Conservation (phyloP, 805 yeast genomes). For the Wickerhamomyces mucosus region DNA sequence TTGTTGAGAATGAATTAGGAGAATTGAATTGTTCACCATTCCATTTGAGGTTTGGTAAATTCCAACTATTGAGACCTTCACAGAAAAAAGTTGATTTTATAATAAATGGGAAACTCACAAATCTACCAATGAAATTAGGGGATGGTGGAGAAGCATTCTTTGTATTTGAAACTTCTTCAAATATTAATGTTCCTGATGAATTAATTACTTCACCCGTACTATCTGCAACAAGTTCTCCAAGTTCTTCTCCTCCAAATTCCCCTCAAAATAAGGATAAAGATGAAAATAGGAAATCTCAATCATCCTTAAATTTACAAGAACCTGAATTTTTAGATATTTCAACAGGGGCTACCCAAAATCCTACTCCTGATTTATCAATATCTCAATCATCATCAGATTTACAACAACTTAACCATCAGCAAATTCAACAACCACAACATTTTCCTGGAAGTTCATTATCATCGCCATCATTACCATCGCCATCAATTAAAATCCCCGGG, state of each 20-base stretch:
- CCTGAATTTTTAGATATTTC: slow-evolving; percentile 43
- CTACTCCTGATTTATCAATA: slow-evolving; percentile 11
- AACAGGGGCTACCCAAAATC: slow-evolving; percentile 3
- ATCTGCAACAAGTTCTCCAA: slow-evolving; percentile 14
- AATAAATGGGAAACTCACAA: slow-evolving; percentile 74
- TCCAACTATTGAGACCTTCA: slow-evolving; percentile 85
- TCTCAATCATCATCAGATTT: slow-evolving; percentile 1
- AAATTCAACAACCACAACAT: slow-evolving; percentile 2
- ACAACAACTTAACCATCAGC: no score
- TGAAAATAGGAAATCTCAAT: background rate
- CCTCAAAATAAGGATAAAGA: slow-evolving; percentile 8
- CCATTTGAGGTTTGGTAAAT: slow-evolving; percentile 93
- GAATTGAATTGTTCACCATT: slow-evolving; percentile 86
- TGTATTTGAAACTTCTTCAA: slow-evolving; percentile 76
- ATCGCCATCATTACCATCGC: slow-evolving; percentile 1
- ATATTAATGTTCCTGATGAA: slow-evolving; percentile 55
- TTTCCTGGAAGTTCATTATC: no score
- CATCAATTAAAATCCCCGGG: background rate
- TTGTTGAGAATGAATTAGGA: slow-evolving; percentile 78
- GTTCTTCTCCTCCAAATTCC: slow-evolving; percentile 17
- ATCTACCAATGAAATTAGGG: slow-evolving; percentile 90
- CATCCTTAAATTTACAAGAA: slow-evolving; percentile 23
- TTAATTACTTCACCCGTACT: slow-evolving; percentile 35
- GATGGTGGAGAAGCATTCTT: slow-evolving; percentile 98
- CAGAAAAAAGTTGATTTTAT: slow-evolving; percentile 88